Percentiles rank a stretch among this genome's conserved stretches.
Conservation (phyloP, 2,329 filamentous ascomycete genomes). For the Aspergillus quadricinctus region DNA sequence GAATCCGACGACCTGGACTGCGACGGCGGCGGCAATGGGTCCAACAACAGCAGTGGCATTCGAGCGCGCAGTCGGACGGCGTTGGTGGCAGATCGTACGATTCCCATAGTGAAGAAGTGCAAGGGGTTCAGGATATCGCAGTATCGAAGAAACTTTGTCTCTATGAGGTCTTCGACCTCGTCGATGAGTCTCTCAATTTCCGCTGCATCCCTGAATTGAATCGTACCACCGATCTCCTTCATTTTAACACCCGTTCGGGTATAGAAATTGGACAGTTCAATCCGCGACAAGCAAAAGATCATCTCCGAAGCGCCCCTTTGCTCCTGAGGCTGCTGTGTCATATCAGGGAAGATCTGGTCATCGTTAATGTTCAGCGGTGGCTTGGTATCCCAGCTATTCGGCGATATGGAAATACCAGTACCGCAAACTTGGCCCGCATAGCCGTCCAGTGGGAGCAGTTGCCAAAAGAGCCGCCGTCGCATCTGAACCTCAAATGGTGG, state of each 20-base stretch:
- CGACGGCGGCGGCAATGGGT: constrained; percentile 54
- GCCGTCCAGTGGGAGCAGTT: constrained; percentile 19
- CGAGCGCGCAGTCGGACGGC: constrained; percentile 43
- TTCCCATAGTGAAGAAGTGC: constrained; percentile 41
- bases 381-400: constrained; percentile 17
- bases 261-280: constrained; percentile 24
- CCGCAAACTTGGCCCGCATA: constrained; percentile 28
- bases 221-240: constrained; percentile 1
- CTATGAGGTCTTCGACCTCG: constrained; percentile 28
- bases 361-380: constrained; percentile 40
- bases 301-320: constrained; percentile 43
- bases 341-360: constrained; percentile 36
- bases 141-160: constrained; percentile 30
- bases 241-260: constrained; percentile 9
- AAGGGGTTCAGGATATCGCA: constrained; percentile 34
- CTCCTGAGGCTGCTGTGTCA: constrained; percentile 38
- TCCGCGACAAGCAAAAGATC: constrained; percentile 30
- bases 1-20: constrained; percentile 56
- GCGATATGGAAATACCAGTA: constrained; percentile 13
- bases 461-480: constrained; percentile 25
- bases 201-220: constrained; percentile 6
- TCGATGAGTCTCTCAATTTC: constrained; percentile 19
- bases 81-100: constrained; percentile 39
- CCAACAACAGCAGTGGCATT: constrained; percentile 47
- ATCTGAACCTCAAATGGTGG: constrained; percentile 45